Base-by-base conservation (phyloP, 2,329 filamentous ascomycete genomes). In the Coniosporium uncinatum region DNA sequence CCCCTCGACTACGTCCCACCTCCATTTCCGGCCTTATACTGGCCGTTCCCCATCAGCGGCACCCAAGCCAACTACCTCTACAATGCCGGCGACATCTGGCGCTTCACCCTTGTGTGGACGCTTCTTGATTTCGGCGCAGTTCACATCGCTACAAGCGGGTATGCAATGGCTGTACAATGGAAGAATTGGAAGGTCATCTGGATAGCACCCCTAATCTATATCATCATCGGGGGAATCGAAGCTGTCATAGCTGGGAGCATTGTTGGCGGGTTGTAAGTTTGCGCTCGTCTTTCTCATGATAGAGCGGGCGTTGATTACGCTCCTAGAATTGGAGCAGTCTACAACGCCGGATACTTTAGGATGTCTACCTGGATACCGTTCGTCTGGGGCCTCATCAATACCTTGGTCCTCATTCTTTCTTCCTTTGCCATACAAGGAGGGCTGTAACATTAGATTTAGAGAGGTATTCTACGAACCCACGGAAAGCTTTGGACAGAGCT, bases 341-440 rank as follows among this genome's bases (percentile, higher is more conserved):
- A 95, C 57, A 78, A 81, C 51, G 78, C 84, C 3, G 90, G 88
- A 34, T 88, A 84, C 62, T 95, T 91, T 58, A 75, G 81, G 53
- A 93, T 95, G 88, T 91, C 88, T 36, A 95, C 90, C 0, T 95
- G 89, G 89, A 86, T 95, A 39, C 90, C 90, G 0, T 85, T 93
- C 55, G 76, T 90, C 18, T 95, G 90, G 90, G 87, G 81, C 1
- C 75, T 87, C 56, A 84, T 91, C 60, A 95, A 88, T 59, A 81
- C 91, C 8, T 62, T 95, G 36, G 76, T 94, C 22, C 69, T 96
- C 36, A 80, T 95, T 38, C 71, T 95, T 47, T 93, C 88, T 4
- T 93, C 88, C 4, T 95, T 95, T 60, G 87, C 88, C n/a, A 90
- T 95, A 39, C 88, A 94, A 57, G 88, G 89, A 37, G 89, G 87